These are phyloP conservation scores for Scheffersomyces lignosus DNA, from an alignment of 805 yeast genomes.

Conservation along the genomic window DNA sequence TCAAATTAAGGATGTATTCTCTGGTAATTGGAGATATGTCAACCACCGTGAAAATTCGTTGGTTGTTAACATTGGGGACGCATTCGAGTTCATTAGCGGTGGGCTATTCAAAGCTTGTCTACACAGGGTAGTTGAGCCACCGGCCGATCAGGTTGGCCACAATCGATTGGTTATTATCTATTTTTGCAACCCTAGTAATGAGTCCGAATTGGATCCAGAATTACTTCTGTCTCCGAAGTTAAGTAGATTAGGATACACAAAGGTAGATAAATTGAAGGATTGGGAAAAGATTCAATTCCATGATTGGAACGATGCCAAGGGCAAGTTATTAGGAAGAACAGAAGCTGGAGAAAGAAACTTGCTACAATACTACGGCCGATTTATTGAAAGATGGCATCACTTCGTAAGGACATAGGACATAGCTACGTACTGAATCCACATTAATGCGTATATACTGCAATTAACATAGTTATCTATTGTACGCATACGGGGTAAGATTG, in stretches of 20 bases:
- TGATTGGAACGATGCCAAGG: slow-evolving; percentile 36
- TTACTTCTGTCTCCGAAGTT: slow-evolving; percentile 37
- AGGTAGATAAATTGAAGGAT: slow-evolving; percentile 22
- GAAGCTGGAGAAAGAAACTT: slow-evolving; percentile 19
- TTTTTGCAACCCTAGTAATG: slow-evolving; percentile 39
- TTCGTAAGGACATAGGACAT: too few relatives aligned
- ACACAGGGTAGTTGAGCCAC: slow-evolving; percentile 51
- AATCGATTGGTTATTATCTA: slow-evolving; percentile 43
- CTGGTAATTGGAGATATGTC: slow-evolving; percentile 42
- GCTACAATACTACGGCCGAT: slow-evolving; percentile 17
- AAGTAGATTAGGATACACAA: slow-evolving; percentile 27
- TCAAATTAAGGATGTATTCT: slow-evolving; percentile 38
- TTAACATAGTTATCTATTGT: too few relatives aligned
- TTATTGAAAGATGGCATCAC: slow-evolving; percentile 22
- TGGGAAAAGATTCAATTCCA: slow-evolving; percentile 40
- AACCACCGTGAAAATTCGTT: slow-evolving; percentile 38
- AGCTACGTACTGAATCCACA: too few relatives aligned
- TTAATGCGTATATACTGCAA: too few relatives aligned
- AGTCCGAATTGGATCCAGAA: slow-evolving; percentile 44
- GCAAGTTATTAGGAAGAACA: slow-evolving; percentile 17
- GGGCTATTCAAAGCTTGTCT: slow-evolving; percentile 47
- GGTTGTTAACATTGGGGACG: slow-evolving; percentile 44
- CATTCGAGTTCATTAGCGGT: slow-evolving; percentile 43
- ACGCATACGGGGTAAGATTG: too few relatives aligned
- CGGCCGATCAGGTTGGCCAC: slow-evolving; percentile 36